A percentile compares a stretch with the other conserved stretches of the same genome.
These are phyloP conservation scores for Trichoderma virens DNA, from an alignment of 495 filamentous ascomycete species.

Conservation along the genomic window DNA sequence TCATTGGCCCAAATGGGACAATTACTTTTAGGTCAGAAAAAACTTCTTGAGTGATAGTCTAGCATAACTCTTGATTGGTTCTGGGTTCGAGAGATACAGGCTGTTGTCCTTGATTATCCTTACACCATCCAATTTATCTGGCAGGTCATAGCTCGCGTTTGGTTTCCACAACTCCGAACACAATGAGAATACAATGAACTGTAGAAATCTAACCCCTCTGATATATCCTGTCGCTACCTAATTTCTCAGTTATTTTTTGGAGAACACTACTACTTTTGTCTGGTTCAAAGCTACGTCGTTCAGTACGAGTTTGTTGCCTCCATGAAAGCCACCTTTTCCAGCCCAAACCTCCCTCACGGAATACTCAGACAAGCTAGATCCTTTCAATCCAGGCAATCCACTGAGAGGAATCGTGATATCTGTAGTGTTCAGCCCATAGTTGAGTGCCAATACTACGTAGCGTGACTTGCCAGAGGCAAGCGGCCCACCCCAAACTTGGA, in stretches of 20 bases:
- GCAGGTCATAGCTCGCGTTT: too few species aligned
- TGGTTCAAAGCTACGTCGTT: slow-evolving; percentile 11
- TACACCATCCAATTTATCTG: too few species aligned
- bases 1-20: too few species aligned
- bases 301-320: slow-evolving; percentile 7
- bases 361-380: neutral
- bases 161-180: too few species aligned
- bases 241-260: slow-evolving; percentile 10
- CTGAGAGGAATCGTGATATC: slow-evolving; percentile 9
- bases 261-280: slow-evolving; percentile 14
- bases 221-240: neutral
- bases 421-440: slow-evolving; percentile 10
- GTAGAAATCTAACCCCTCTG: neutral
- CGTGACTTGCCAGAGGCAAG: slow-evolving; percentile 13
- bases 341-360: slow-evolving; percentile 10
- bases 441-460: slow-evolving; percentile 13
- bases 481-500: slow-evolving; percentile 19
- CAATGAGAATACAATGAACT: too few species aligned
- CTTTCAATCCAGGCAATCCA: slow-evolving; percentile 10
- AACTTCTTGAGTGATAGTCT: too few species aligned
- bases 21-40: too few species aligned
- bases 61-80: too few species aligned
- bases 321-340: slow-evolving; percentile 8
- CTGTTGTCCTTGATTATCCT: too few species aligned
- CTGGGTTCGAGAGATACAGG: too few species aligned